Evolutionary conservation across 352 stramenopile species (phyloP).

Genomic region (Globisporangium nodosum): DNA sequence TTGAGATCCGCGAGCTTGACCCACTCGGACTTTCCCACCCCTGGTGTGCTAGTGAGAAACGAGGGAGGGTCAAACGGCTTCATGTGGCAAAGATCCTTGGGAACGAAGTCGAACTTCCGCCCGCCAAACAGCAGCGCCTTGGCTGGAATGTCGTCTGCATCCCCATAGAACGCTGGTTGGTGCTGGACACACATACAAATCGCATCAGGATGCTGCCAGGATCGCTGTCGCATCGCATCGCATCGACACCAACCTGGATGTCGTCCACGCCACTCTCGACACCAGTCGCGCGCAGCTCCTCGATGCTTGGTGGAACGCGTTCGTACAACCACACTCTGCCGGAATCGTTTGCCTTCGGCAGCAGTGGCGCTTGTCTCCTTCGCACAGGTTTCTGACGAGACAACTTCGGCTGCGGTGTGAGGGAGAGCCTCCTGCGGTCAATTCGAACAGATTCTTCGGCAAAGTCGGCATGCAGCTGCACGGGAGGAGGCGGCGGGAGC

Average conservation of each 20-base stretch:
- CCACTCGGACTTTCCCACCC: conserved; percentile 9
- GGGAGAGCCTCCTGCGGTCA: conserved; percentile 30
- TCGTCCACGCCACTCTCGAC: conserved; percentile 36
- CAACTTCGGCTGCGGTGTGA: conserved; percentile 40
- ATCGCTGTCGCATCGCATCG: background rate
- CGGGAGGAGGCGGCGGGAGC: conserved; percentile 37
- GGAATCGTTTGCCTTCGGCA: background rate
- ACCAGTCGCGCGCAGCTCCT: conserved; percentile 42
- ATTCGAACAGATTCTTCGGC: conserved; percentile 48
- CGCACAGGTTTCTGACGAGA: background rate
- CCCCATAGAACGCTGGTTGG: conserved; percentile 48
- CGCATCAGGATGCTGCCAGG: background rate
- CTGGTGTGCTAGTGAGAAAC: conserved; percentile 7
- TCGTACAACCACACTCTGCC: conserved; percentile 46
- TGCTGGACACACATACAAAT: conserved; percentile 24
- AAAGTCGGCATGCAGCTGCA: conserved; percentile 12
- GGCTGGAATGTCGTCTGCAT: conserved; percentile 48
- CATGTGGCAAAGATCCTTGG: conserved; percentile 27
- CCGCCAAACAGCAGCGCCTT: conserved; percentile 75
- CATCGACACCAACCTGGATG: conserved; percentile 20
- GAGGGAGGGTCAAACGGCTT: conserved; percentile 38
- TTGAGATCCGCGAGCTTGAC: conserved; percentile 9
- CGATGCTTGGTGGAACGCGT: conserved; percentile 29
- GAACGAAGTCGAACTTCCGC: conserved; percentile 57
- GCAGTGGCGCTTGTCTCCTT: conserved; percentile 1